Evolutionary conservation across 495 filamentous ascomycete genomes (phyloP).

Genomic region (Endocarpon pusillum): DNA sequence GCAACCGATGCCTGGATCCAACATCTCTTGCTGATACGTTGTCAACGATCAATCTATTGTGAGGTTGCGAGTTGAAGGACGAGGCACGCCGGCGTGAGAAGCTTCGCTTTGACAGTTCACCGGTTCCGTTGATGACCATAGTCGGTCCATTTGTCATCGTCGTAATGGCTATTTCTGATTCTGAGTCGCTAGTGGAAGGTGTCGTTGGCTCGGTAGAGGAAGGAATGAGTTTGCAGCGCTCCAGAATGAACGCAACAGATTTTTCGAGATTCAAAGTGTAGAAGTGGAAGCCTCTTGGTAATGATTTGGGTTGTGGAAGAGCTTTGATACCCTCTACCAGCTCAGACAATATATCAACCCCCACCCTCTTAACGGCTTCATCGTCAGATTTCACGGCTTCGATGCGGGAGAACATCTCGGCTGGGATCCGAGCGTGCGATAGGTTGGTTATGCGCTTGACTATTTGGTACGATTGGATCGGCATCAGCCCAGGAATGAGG

Average conservation of each 20-base stretch:
- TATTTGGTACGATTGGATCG: constrained; percentile 92
- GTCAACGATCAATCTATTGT: constrained; percentile 71
- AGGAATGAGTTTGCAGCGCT: constrained; percentile 69
- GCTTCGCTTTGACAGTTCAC: constrained; percentile 13
- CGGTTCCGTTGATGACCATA: constrained; percentile 21
- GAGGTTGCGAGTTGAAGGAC: constrained; percentile 40
- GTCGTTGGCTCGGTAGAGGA: constrained; percentile 24
- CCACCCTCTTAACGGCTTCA: constrained; percentile 60
- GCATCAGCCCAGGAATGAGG: constrained; percentile 93
- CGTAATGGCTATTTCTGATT: constrained; percentile 31
- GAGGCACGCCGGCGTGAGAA: constrained; percentile 27
- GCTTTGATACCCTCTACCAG: constrained; percentile 53
- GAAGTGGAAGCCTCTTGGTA: constrained; percentile 76
- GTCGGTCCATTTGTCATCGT: constrained; percentile 18
- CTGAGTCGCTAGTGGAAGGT: constrained; percentile 18
- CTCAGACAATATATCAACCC: constrained; percentile 54
- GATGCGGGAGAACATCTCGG: constrained; percentile 46
- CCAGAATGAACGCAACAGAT: constrained; percentile 81
- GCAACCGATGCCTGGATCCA: constrained; percentile 13
- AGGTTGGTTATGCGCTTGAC: constrained; percentile 90
- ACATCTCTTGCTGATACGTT: constrained; percentile 8
- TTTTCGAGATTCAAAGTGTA: constrained; percentile 96
- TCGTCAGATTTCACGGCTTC: constrained; percentile 77
- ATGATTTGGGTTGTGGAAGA: constrained; percentile 29
- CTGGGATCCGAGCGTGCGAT: constrained; percentile 69